These are phyloP conservation scores for Amaranthus palmeri DNA, from an alignment of 148 eudicot genomes.

Conservation along the genomic window DNA sequence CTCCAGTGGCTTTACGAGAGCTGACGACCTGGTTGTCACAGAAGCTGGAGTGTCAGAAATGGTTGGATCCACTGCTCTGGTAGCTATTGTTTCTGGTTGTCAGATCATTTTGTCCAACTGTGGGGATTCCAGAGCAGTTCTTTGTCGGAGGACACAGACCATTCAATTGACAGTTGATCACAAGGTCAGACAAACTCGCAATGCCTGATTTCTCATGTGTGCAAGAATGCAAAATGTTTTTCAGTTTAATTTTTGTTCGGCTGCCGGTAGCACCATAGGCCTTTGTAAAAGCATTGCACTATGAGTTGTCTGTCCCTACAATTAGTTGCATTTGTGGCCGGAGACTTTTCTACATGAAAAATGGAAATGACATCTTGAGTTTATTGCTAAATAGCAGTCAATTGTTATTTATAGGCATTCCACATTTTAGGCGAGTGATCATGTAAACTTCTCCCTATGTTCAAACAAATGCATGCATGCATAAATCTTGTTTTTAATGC, in stretches of 20 bases:
- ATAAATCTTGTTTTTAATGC: not conserved
- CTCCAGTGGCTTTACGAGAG: conserved; percentile 43
- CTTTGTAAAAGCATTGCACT: conserved; percentile 4
- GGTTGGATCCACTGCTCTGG: conserved; percentile 83
- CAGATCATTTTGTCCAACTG: conserved; percentile 71
- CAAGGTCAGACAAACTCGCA: conserved; percentile 42
- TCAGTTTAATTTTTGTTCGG: too few relatives aligned
- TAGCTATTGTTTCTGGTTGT: conserved; percentile 70
- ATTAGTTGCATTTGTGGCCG: conserved; percentile 9
- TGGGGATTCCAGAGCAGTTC: conserved; percentile 84
- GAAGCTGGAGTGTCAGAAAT: conserved; percentile 47
- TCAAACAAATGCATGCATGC: not conserved
- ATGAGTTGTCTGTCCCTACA: conserved; percentile 1
- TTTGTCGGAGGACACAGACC: conserved; percentile 62
- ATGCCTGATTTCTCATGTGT: not conserved
- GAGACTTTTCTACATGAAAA: not conserved
- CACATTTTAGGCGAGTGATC: not conserved
- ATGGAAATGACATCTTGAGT: not conserved
- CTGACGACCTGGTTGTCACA: conserved; percentile 45
- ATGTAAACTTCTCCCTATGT: not conserved
- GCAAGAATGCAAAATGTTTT: not conserved
- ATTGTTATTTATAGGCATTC: conserved; percentile 2
- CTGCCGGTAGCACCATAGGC: not conserved
- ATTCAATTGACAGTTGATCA: conserved; percentile 71
- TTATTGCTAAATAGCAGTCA: not conserved